Percentiles rank a stretch among this genome's conserved stretches.
Conservation (phyloP, 2,329 filamentous ascomycete genomes). For the Ceratocystis colombiana region DNA sequence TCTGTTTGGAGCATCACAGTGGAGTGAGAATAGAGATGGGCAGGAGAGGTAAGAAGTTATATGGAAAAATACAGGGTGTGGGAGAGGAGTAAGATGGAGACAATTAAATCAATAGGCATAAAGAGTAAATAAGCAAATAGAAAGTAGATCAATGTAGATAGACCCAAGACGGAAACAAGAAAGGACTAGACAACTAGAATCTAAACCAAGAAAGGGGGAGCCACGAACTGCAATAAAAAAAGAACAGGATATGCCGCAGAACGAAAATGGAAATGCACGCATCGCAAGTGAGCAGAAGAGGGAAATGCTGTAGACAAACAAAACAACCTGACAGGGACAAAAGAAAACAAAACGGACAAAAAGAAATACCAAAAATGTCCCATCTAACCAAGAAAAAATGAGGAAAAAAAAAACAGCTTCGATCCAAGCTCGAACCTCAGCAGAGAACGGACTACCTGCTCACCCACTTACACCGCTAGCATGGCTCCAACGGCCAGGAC, state of each 20-base stretch:
- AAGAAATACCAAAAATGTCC: background rate
- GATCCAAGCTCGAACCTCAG: background rate
- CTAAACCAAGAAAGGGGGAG: background rate
- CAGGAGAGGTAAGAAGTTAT: background rate
- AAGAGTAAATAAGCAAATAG: too few species aligned
- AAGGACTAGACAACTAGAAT: background rate
- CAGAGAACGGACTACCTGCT: background rate
- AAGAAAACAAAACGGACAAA: background rate
- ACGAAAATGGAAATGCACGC: conserved; percentile 1
- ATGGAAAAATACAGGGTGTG: background rate
- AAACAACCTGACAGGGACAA: background rate
- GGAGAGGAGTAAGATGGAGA: background rate
- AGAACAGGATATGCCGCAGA: conserved; percentile 7
- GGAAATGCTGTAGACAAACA: conserved; percentile 7
- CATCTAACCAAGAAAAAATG: background rate
- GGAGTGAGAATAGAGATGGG: background rate
- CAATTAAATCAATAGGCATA: background rate
- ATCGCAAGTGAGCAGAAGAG: background rate
- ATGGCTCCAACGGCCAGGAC: background rate
- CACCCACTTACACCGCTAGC: background rate
- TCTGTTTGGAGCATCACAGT: background rate
- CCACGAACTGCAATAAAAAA: background rate
- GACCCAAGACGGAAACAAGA: background rate
- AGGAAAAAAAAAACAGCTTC: background rate
- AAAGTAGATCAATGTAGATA: too few species aligned